Base-by-base conservation (phyloP, 2,329 filamentous ascomycete genomes). In the Blastomyces percursus region DNA sequence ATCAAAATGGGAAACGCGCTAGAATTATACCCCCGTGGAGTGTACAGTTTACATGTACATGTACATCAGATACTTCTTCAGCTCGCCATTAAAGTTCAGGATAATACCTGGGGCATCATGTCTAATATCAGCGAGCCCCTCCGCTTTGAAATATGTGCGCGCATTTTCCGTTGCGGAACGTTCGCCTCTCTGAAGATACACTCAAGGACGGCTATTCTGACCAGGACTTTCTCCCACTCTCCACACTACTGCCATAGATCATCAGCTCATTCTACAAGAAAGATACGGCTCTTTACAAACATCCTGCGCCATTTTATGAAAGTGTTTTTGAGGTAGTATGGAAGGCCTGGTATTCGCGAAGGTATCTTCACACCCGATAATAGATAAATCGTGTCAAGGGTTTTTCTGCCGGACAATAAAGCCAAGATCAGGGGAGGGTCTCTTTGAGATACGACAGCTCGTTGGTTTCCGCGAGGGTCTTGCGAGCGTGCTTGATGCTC, bases 271-370 rank as follows among this genome's bases (percentile, higher is more conserved):
- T 52, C 32, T 42, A 61, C 44, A 32, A 32, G 12, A 57, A 56
- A 51, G 60, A 61, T 32, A 35, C 51, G 8, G 60, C 51, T 27
- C 46, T 57, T 12, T 61, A 61, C 51, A 61, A 61, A 32, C 19
- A 19, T 27, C 12, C 21, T 11, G n/a, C 8, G n/a, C 27, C 32
- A 7, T 27, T 54, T 30, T 21, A 35, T 24, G 59, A 61, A 24
- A 48, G 55, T 19, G 44, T 57, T 35, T 61, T 61, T 30, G 60
- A 61, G 16, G 50, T 30, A 16, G 42, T 61, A 38, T 61, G 60
- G 60, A 61, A 48, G 27, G 35, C 60, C 16, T 61, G 60, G 60
- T 61, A 61, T 57, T 51, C 60, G 8, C 19, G 60, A 27, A 50
- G 60, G 35, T 57, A 61, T 35, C 35, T 56, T 50, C n/a, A n/a